Evolutionary conservation across 2,329 filamentous ascomycete genomes (phyloP).

Genomic region (Botryotinia globosa): DNA sequence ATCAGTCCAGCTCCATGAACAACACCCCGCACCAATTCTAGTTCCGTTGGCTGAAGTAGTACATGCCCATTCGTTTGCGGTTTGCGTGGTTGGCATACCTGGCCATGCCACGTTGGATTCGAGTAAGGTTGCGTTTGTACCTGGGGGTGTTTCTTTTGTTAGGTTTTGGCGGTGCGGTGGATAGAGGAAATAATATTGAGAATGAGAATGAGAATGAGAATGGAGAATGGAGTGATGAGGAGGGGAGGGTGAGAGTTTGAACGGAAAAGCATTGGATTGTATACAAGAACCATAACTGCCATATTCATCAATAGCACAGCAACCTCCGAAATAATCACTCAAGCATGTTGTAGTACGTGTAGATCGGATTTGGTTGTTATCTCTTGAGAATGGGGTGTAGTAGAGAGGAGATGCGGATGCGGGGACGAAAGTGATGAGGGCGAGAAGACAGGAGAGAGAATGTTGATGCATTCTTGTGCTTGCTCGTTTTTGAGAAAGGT

Average conservation of each 20-base stretch:
- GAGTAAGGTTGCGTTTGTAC: slow-evolving; percentile 13
- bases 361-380: not conserved
- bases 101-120: not conserved
- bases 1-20: not conserved
- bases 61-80: slow-evolving; percentile 16
- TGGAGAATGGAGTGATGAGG: too few relatives aligned
- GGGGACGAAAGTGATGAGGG: not conserved
- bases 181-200: too few relatives aligned
- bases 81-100: not conserved
- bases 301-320: not conserved
- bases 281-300: slow-evolving; percentile 5
- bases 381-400: not conserved
- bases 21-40: not conserved
- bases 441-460: not conserved
- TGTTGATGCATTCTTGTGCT: not conserved
- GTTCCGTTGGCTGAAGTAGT: not conserved
- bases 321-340: slow-evolving; percentile 19
- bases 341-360: slow-evolving; percentile 17
- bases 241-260: not conserved
- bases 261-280: not conserved
- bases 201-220: too few relatives aligned
- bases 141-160: not conserved
- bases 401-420: not conserved
- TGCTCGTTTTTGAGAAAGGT: not conserved
- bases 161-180: not conserved